Percentiles rank a stretch among this genome's conserved stretches.
Evolutionary conservation across 805 yeast species (phyloP).

Genomic region (Yamadazyma ubonensis): DNA sequence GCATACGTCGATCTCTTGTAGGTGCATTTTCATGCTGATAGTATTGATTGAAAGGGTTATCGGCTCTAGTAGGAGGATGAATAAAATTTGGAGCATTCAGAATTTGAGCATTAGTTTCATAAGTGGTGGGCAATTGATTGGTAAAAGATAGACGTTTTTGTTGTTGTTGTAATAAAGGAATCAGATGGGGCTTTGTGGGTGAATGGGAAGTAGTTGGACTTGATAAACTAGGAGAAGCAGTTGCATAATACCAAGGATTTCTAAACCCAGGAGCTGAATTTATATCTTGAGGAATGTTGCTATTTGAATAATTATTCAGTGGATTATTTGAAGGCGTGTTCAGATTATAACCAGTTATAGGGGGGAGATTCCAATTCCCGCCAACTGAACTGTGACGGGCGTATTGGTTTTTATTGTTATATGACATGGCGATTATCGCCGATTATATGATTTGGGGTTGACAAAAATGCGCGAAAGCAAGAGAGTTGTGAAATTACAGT

Average conservation of each 20-base stretch:
- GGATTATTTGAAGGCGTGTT: background rate
- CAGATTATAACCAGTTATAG: slow-evolving; percentile 11
- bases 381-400: slow-evolving; percentile 40
- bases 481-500: background rate
- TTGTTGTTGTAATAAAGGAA: slow-evolving; percentile 29
- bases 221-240: slow-evolving; percentile 14
- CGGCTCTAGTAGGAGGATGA: slow-evolving; percentile 45
- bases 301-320: background rate
- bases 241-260: slow-evolving; percentile 44
- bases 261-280: slow-evolving; percentile 28
- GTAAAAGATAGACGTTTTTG: slow-evolving; percentile 36
- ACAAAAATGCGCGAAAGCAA: slow-evolving; percentile 2
- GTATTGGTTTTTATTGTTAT: slow-evolving; percentile 25
- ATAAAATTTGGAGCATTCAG: slow-evolving; percentile 27
- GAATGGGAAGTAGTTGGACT: slow-evolving; percentile 21
- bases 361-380: slow-evolving; percentile 37
- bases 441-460: background rate
- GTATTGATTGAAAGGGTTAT: slow-evolving; percentile 45
- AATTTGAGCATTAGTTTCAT: slow-evolving; percentile 38
- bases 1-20: slow-evolving; percentile 18
- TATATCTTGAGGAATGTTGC: background rate
- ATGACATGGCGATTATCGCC: slow-evolving; percentile 23
- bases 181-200: slow-evolving; percentile 28
- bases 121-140: slow-evolving; percentile 50
- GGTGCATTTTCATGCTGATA: slow-evolving; percentile 38